Conservation (phyloP, 2,329 filamentous ascomycete genomes). For the Exophiala lecanii-corni region DNA sequence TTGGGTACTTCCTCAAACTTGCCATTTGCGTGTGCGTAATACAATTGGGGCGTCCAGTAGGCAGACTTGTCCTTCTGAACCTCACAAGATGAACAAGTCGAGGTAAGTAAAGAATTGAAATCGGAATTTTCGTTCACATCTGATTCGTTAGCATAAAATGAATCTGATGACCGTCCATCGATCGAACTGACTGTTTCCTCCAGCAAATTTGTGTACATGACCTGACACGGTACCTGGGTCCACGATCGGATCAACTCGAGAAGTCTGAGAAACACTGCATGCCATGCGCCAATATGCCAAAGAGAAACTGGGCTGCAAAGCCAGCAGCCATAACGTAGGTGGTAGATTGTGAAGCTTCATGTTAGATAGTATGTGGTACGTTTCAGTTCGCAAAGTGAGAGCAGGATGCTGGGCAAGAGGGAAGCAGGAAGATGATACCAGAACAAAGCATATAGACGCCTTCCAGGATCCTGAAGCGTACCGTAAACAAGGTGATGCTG, state of each 20-base stretch:
- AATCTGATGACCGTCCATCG: too few relatives aligned
- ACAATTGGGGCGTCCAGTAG: slow-evolving; percentile 78
- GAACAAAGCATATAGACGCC: not conserved
- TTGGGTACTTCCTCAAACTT: slow-evolving; percentile 28
- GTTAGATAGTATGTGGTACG: too few relatives aligned
- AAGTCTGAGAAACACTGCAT: slow-evolving; percentile 64
- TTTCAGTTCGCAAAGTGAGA: too few relatives aligned
- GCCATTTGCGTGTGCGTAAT: slow-evolving; percentile 69
- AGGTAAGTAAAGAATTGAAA: slow-evolving; percentile 55
- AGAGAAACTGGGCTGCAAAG: slow-evolving; percentile 11
- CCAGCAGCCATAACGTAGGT: slow-evolving; percentile 8
- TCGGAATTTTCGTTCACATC: slow-evolving; percentile 58
- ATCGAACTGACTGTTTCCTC: slow-evolving; percentile 70
- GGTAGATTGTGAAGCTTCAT: slow-evolving; percentile 13
- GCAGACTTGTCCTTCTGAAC: slow-evolving; percentile 79
- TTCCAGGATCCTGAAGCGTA: not conserved
- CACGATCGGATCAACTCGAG: slow-evolving; percentile 64
- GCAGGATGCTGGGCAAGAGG: not conserved
- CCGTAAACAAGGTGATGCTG: not conserved
- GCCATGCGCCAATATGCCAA: slow-evolving; percentile 84
- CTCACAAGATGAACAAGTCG: slow-evolving; percentile 78
- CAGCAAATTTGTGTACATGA: slow-evolving; percentile 72
- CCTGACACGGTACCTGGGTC: slow-evolving; percentile 53
- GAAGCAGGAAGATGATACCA: not conserved
- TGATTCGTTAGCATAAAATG: slow-evolving; percentile 38